Conservation (phyloP, 495 filamentous ascomycete species). For the Endocarpon pusillum region DNA sequence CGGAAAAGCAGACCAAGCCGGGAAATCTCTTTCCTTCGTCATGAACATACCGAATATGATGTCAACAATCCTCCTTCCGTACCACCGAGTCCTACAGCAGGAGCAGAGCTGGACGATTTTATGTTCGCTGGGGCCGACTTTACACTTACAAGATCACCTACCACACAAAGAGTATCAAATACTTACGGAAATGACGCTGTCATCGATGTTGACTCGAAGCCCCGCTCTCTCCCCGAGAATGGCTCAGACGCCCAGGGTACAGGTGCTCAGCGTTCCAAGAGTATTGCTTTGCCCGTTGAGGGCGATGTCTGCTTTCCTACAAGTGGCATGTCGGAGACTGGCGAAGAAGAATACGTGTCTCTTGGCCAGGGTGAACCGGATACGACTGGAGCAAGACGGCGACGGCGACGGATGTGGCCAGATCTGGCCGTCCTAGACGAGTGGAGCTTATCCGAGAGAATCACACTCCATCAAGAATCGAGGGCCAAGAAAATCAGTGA, state of each 20-base stretch:
- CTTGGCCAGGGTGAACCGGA: slow-evolving; percentile 21
- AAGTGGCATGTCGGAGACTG: slow-evolving; percentile 59
- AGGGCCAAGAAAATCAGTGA: slow-evolving; percentile 85
- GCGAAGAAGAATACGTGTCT: slow-evolving; percentile 48
- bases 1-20: slow-evolving; percentile 7
- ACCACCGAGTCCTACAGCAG: slow-evolving; percentile 52
- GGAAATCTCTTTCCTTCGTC: slow-evolving; percentile 13
- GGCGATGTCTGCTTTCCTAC: slow-evolving; percentile 90
- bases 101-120: slow-evolving; percentile 42
- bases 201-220: too few species aligned
- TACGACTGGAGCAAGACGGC: slow-evolving; percentile 33
- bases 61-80: slow-evolving; percentile 96
- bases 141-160: slow-evolving; percentile 16
- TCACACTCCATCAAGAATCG: slow-evolving; percentile 70
- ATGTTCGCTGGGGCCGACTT: too few species aligned
- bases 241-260: slow-evolving; percentile 16
- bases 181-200: too few species aligned
- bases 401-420: slow-evolving; percentile 42
- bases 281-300: slow-evolving; percentile 38
- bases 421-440: slow-evolving; percentile 66
- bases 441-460: slow-evolving; percentile 83
- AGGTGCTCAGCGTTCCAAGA: slow-evolving; percentile 19
- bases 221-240: slow-evolving; percentile 30
- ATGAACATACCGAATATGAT: slow-evolving; percentile 42
- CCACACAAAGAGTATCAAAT: too few species aligned